These are phyloP conservation scores for Mycena vulgaris DNA, from an alignment of 768 basidiomycete species.

Conservation along the genomic window DNA sequence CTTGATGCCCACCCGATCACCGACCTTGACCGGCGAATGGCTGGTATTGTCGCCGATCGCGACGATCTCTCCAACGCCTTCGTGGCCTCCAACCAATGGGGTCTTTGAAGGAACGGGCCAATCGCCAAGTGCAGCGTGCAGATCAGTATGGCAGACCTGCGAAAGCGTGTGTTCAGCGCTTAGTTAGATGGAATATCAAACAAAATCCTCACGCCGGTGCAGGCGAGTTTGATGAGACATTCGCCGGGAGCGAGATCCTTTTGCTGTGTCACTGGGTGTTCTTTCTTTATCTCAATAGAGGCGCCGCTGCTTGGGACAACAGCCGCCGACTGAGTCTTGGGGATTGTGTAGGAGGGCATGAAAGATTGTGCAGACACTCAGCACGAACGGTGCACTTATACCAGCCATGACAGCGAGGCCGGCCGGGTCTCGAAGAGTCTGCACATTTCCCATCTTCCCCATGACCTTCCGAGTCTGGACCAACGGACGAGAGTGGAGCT, in stretches of 20 bases:
- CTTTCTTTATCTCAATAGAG: slow-evolving; percentile 54
- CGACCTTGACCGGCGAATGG: slow-evolving; percentile 75
- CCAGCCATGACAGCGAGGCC: neutral
- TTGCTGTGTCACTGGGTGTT: slow-evolving; percentile 71
- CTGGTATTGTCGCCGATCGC: slow-evolving; percentile 81
- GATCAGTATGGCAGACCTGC: slow-evolving; percentile 84
- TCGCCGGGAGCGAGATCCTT: slow-evolving; percentile 75
- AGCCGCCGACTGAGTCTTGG: slow-evolving; percentile 60
- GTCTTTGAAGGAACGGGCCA: slow-evolving; percentile 82
- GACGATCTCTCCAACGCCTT: slow-evolving; percentile 87
- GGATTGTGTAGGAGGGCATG: slow-evolving; percentile 46
- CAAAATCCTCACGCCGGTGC: slow-evolving; percentile 67
- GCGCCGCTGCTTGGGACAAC: slow-evolving; percentile 54
- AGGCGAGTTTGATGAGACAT: slow-evolving; percentile 82
- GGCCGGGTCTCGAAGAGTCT: neutral
- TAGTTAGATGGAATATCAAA: neutral
- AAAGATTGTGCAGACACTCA: neutral
- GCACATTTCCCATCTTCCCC: too few relatives aligned
- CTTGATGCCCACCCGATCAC: slow-evolving; percentile 89
- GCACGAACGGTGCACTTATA: neutral
- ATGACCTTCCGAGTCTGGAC: too few relatives aligned
- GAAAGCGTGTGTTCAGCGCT: neutral
- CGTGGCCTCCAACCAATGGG: slow-evolving; percentile 87
- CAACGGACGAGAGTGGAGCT: too few relatives aligned
- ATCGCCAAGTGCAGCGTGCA: slow-evolving; percentile 82